Percentiles rank a stretch among this genome's conserved stretches.
Conservation (phyloP, 208 protist genomes). For the Acanthamoeba pearcei region DNA sequence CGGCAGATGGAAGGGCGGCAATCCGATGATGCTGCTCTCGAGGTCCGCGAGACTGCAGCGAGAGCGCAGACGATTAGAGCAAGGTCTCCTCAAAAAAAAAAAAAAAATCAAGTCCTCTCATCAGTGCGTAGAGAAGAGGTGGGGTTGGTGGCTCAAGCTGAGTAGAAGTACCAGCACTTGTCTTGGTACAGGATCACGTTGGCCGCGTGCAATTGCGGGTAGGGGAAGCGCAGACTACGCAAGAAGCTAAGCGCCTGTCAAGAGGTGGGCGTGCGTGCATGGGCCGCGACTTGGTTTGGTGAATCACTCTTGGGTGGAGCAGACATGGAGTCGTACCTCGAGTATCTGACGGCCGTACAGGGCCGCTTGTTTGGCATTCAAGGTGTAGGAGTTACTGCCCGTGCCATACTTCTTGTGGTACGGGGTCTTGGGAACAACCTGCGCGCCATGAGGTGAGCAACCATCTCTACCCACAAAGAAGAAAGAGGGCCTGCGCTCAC, state of each 20-base stretch:
- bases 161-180: conserved; percentile 34
- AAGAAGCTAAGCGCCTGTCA: conserved; percentile 47
- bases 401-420: conserved; percentile 23
- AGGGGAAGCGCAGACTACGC: conserved; percentile 33
- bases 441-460: not conserved
- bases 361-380: not conserved
- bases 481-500: not conserved
- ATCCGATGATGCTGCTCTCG: conserved; percentile 13
- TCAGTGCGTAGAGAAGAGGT: not conserved
- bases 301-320: too few relatives aligned
- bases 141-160: not conserved
- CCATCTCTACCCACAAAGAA: not conserved
- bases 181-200: conserved; percentile 48
- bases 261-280: not conserved
- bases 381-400: not conserved
- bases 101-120: not conserved
- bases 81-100: not conserved
- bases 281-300: too few relatives aligned
- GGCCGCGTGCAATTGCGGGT: conserved; percentile 48
- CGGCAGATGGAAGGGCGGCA: not conserved
- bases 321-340: not conserved
- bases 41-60: conserved; percentile 28
- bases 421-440: not conserved
- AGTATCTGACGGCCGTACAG: conserved; percentile 59
- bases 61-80: not conserved